A percentile compares a stretch with the other conserved stretches of the same genome.
phyloP scores from a whole-genome alignment of 75 land plant species.

The Sequoia sempervirens region DNA sequence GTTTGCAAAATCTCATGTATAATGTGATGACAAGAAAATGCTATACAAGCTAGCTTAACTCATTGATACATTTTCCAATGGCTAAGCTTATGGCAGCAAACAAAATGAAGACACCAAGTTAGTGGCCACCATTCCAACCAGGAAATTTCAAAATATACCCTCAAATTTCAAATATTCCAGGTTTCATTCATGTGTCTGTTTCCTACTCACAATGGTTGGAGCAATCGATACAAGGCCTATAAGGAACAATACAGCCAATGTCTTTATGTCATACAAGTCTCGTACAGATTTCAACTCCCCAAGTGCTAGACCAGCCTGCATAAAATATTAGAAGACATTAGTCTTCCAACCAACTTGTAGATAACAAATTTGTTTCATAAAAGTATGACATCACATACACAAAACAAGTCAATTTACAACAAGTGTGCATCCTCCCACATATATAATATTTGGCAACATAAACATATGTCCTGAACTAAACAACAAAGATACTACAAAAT shows the following conservation, averaged over 20 bases:
- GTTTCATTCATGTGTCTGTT: conserved; percentile 7
- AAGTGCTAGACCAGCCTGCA: conserved; percentile 84
- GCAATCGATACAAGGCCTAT: conserved; percentile 78
- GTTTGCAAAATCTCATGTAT: conserved; percentile 1
- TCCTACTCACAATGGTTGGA: conserved; percentile 67
- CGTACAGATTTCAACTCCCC: conserved; percentile 69
- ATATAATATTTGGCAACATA: neutral
- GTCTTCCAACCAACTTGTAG: neutral
- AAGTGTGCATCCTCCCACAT: neutral
- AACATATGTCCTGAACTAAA: neutral
- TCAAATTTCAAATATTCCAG: neutral
- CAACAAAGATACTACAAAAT: neutral
- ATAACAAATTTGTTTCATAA: neutral
- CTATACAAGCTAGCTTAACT: neutral
- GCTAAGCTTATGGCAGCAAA: neutral
- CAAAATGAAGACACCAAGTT: neutral
- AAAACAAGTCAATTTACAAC: neutral
- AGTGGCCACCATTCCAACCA: neutral
- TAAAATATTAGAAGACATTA: neutral
- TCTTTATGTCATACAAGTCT: conserved; percentile 76
- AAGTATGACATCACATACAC: neutral
- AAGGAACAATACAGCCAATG: conserved; percentile 71
- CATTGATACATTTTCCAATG: neutral
- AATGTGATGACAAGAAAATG: neutral
- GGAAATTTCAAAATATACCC: neutral